Base-by-base conservation (phyloP, 106 monocot genomes). In the Triglochin maritima region DNA sequence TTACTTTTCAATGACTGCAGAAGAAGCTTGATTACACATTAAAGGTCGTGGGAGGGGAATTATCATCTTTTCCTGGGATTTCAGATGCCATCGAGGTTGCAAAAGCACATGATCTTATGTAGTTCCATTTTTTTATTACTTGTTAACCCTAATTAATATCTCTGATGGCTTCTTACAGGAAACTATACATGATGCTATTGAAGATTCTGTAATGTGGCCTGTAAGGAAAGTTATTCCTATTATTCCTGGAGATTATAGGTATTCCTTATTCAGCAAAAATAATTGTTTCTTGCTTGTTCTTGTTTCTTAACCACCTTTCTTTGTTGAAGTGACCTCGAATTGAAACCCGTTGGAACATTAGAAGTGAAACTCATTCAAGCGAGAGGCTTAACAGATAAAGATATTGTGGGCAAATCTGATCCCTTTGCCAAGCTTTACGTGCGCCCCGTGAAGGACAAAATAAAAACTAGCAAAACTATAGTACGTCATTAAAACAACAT, bases 181-280 rank as follows among this genome's bases (percentile, higher is more conserved):
- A 79, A 87, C 89, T 13, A 89, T 94, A 77, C 69, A 70, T 61
- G 71, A 81, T 83, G 89, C 94, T n/a, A 69, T 94, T 76, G 94
- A 94, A 76, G 94, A 94, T 63, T 69, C 85, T 49, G 52, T 94
- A 64, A 89, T 74, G 49, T 94, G 94, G 94, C 94, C 94, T 8
- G 85, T 83, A 9, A 75, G 94, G 77, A 89, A 87, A 76, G 79
- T 94, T 75, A 61, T 89, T 75, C 87, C 94, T 7, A 89, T 94
- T 66, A 58, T 94, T 76, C 94, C 94, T 69, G 94, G 94, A 46
- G 94, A 89, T 63, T 89, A 94, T 49, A 89, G 94, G 94, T 94
- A 79, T 44, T 56, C 9, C 58, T 55, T 14, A 43, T 49, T 57
- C 4, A 42, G 17, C 14, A 14, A 46, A 63, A 12, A n/a, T n/a